Evolutionary conservation across 768 basidiomycete genomes (phyloP).

Genomic region (Gloeopeniophorella convolvens): DNA sequence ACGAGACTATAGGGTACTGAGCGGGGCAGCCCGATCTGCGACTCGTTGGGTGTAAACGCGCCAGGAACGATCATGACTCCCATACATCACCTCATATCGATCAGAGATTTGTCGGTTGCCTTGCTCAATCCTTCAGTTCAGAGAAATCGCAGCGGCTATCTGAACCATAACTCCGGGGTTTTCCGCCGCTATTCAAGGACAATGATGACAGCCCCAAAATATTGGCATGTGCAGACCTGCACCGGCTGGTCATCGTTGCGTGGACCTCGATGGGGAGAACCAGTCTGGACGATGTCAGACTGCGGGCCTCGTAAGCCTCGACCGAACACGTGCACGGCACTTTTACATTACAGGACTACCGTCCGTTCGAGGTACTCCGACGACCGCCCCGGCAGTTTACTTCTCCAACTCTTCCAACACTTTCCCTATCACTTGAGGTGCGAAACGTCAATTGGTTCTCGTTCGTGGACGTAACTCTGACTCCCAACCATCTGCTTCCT

Average conservation of each 20-base stretch:
- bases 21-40: too few relatives aligned
- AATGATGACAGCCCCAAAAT: slow-evolving; percentile 5
- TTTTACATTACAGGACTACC: background rate
- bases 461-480: background rate
- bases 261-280: background rate
- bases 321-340: slow-evolving; percentile 11
- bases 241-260: slow-evolving; percentile 6
- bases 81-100: slow-evolving; percentile 12
- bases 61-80: slow-evolving; percentile 1
- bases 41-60: too few relatives aligned
- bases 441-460: background rate
- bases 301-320: background rate
- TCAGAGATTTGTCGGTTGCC: slow-evolving; percentile 15
- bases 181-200: background rate
- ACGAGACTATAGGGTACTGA: background rate
- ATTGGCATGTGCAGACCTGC: background rate
- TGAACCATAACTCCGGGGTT: background rate
- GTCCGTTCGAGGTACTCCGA: slow-evolving; percentile 2
- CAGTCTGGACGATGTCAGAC: slow-evolving; percentile 8
- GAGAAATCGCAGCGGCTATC: slow-evolving; percentile 9
- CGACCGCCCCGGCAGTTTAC: background rate
- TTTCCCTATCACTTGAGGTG: background rate
- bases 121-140: slow-evolving; percentile 7
- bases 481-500: background rate
- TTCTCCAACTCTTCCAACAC: slow-evolving; percentile 4